Base-by-base conservation (phyloP, 169 alveolate genomes). In the Eimeria falciformis region DNA sequence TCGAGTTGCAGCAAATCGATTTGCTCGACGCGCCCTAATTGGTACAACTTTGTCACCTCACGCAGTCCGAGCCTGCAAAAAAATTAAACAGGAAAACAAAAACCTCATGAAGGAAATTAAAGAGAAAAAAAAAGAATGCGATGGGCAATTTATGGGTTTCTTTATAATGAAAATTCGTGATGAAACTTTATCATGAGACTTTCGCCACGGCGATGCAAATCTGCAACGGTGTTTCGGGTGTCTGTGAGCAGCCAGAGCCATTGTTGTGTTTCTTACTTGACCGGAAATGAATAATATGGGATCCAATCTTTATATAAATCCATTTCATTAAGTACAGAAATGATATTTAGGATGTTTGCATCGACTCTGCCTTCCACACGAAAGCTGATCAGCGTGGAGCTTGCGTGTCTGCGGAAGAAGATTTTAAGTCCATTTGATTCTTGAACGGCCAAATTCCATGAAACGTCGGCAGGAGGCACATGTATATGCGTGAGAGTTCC, bases 21-120 rank as follows among this genome's bases (percentile, higher is more conserved):
- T n/a, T 82, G 91, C 23, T 82, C 91, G 40, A 82, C 79, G 65
- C 77, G 78, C 5, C 79, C 91, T 4, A 82, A 43, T 56, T 82
- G 91, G 29, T 23, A 45, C 17, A 55, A n/a, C n/a, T 53, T 50
- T 29, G 12, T 33, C 73, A 29, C 14, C 46, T 43, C 79, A 5
- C 47, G 43, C 46, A 82, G 23, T 18, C 91, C 91, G 43, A 62
- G 6, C 14, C 91, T 82, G 78, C 56, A 82, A 45, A 27, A 40
- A 4, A 29, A 9, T 3, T 27, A 45, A 23, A 17, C 33, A 40
- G 12, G 7, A 7, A 18, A 47, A 55, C 43, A 9, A 23, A 5
- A 23, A n/a, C n/a, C n/a, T n/a, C n/a, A n/a, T n/a, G n/a, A n/a
- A n/a, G n/a, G n/a, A n/a, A n/a, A n/a, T n/a, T n/a, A n/a, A n/a